phyloP scores from a whole-genome alignment of 768 basidiomycete genomes.

The Termitomyces eurrhizus region DNA sequence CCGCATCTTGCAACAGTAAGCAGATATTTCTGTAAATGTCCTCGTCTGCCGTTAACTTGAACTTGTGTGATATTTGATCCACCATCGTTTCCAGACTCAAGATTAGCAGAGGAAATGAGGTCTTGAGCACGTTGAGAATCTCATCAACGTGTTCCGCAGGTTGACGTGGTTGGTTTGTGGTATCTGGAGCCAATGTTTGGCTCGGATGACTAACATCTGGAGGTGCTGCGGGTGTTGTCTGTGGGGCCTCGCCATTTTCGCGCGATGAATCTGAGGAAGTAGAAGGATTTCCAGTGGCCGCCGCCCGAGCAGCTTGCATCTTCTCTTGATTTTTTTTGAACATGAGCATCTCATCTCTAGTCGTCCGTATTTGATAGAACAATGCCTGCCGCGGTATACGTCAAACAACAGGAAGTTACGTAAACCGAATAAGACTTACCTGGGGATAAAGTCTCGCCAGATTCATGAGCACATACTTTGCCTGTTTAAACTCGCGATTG shows the following conservation, averaged over 20 bases:
- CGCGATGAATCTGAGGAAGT: conserved; percentile 22
- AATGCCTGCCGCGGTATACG: conserved; percentile 56
- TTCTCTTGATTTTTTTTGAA: conserved; percentile 38
- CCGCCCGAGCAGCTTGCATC: conserved; percentile 34
- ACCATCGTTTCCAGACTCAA: conserved; percentile 96
- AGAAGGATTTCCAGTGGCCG: conserved; percentile 25
- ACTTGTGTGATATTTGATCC: conserved; percentile 87
- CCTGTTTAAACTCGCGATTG: conserved; percentile 90
- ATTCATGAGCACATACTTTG: conserved; percentile 81
- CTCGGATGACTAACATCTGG: conserved; percentile 15
- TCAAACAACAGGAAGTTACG: background rate
- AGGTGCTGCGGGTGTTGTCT: conserved; percentile 16
- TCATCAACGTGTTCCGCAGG: conserved; percentile 93
- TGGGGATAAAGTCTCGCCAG: conserved; percentile 92
- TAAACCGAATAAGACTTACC: conserved; percentile 39
- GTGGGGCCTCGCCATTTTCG: conserved; percentile 24
- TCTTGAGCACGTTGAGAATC: conserved; percentile 89
- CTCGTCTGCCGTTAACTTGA: conserved; percentile 88
- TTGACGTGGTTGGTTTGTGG: conserved; percentile 45
- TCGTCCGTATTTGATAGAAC: conserved; percentile 91
- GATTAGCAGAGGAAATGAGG: conserved; percentile 91
- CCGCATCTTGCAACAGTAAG: conserved; percentile 83
- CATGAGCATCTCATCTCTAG: conserved; percentile 40
- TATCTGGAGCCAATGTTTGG: conserved; percentile 16
- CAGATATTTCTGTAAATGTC: conserved; percentile 90